Percentiles rank a stretch among this genome's conserved stretches.
Conservation (phyloP, 2,329 filamentous ascomycete species). For the Aureobasidium sp. region DNA sequence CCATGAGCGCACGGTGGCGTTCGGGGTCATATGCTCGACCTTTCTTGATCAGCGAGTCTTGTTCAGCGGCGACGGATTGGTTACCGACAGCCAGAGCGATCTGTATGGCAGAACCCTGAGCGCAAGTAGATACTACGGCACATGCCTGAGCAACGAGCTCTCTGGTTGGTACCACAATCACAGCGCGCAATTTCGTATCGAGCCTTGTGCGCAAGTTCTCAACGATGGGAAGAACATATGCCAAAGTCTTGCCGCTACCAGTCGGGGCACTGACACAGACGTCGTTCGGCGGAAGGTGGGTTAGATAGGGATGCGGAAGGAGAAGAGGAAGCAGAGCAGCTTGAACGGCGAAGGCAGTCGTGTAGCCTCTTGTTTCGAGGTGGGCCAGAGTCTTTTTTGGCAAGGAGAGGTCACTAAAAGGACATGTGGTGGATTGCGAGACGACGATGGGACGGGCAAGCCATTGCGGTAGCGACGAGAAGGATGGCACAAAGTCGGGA, state of each 20-base stretch:
- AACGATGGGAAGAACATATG: conserved; percentile 82
- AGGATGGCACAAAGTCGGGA: conserved; percentile 54
- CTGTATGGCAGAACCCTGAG: conserved; percentile 62
- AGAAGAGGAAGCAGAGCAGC: conserved; percentile 73
- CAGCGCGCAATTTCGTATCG: conserved; percentile 50
- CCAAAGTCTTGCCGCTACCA: conserved; percentile 89
- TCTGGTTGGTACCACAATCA: conserved; percentile 85
- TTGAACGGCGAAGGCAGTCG: conserved; percentile 70
- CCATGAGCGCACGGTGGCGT: conserved; percentile 44
- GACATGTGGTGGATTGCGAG: conserved; percentile 49
- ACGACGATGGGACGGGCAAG: conserved; percentile 67
- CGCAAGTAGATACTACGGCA: conserved; percentile 68
- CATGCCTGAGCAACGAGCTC: conserved; percentile 84
- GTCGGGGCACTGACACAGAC: conserved; percentile 87
- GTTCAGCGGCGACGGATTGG: conserved; percentile 62
- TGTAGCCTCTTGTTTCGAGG: conserved; percentile 62
- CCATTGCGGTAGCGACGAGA: conserved; percentile 75
- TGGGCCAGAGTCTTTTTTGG: conserved; percentile 51
- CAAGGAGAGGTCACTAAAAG: conserved; percentile 61
- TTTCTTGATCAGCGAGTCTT: conserved; percentile 53
- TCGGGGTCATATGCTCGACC: conserved; percentile 56
- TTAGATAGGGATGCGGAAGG: conserved; percentile 48
- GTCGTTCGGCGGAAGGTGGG: conserved; percentile 60
- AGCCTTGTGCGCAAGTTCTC: conserved; percentile 49
- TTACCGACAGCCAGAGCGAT: conserved; percentile 79